These are phyloP conservation scores for Ilex aquifolium DNA, from an alignment of 257 asterid genomes.

Conservation along the genomic window DNA sequence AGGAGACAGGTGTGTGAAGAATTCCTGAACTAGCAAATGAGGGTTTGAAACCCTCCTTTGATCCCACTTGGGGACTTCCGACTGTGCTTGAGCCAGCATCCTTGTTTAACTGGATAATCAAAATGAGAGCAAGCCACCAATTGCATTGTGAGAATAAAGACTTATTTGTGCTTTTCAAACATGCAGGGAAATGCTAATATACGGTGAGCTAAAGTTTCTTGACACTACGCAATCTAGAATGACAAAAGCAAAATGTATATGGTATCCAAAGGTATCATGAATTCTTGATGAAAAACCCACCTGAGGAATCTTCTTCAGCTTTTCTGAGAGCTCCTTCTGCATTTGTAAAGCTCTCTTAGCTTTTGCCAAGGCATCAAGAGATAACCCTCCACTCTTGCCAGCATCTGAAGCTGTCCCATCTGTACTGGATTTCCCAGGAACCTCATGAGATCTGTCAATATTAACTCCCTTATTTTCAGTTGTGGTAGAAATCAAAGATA, in stretches of 20 bases:
- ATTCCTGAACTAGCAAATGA: conserved; percentile 34
- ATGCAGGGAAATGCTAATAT: no score
- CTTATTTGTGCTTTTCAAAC: no score
- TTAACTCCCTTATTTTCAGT: not conserved
- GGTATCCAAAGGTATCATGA: not conserved
- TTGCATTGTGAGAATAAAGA: no score
- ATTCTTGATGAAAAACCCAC: not conserved
- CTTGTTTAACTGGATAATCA: conserved; percentile 52
- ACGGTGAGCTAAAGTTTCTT: no score
- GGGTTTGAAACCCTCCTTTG: conserved; percentile 29
- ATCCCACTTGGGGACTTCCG: conserved; percentile 39
- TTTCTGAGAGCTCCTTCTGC: conserved; percentile 59
- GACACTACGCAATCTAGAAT: no score
- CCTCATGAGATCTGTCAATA: not conserved
- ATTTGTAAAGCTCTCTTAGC: conserved; percentile 77
- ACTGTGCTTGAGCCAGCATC: conserved; percentile 38
- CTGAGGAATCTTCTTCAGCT: not conserved
- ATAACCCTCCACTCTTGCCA: conserved; percentile 1
- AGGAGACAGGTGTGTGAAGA: conserved; percentile 26
- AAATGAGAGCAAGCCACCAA: not conserved
- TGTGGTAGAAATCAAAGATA: not conserved
- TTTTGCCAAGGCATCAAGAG: conserved; percentile 69
- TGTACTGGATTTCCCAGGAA: conserved; percentile 1
- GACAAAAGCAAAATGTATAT: no score
- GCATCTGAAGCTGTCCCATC: not conserved